These are phyloP conservation scores for Torulaspora globosa DNA, from an alignment of 1,139 yeast species.

Conservation along the genomic window DNA sequence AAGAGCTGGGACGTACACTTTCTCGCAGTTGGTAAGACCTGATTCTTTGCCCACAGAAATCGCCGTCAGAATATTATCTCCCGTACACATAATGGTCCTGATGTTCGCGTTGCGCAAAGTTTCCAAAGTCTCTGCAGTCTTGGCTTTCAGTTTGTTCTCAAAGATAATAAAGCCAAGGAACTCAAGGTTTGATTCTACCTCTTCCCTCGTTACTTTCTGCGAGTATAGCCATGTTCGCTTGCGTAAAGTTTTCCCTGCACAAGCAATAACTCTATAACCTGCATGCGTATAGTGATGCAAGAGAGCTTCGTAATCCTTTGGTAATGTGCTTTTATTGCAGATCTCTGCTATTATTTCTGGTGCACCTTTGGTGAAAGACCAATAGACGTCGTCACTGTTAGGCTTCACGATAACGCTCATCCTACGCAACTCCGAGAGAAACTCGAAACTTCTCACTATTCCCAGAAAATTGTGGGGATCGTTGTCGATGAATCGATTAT, in stretches of 20 bases:
- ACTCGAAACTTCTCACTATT: slow-evolving; percentile 73
- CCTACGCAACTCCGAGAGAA: slow-evolving; percentile 76
- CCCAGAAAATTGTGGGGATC: slow-evolving; percentile 45
- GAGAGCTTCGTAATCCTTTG: slow-evolving; percentile 66
- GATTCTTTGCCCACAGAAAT: slow-evolving; percentile 89
- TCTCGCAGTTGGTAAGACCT: slow-evolving; percentile 49
- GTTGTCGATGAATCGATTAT: slow-evolving; percentile 33
- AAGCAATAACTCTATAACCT: slow-evolving; percentile 93
- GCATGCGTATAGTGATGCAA: slow-evolving; percentile 83
- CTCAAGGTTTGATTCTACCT: slow-evolving; percentile 60
- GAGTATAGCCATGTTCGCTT: slow-evolving; percentile 43
- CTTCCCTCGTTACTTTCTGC: slow-evolving; percentile 50
- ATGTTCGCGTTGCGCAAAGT: slow-evolving; percentile 61
- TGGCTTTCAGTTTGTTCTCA: slow-evolving; percentile 78
- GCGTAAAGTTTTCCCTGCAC: slow-evolving; percentile 63
- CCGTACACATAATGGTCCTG: slow-evolving; percentile 94
- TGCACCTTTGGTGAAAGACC: slow-evolving; percentile 85
- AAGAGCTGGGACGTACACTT: slow-evolving; percentile 69
- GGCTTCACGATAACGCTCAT: slow-evolving; percentile 76
- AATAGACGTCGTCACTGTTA: slow-evolving; percentile 37
- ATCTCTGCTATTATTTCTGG: slow-evolving; percentile 90
- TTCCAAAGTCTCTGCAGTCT: slow-evolving; percentile 59
- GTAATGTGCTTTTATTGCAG: slow-evolving; percentile 67
- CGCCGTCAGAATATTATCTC: slow-evolving; percentile 92
- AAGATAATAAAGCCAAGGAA: slow-evolving; percentile 88